Percentiles rank a stretch among this genome's conserved stretches.
Conservation (phyloP, 495 filamentous ascomycete species). For the Penicillium angulare region DNA sequence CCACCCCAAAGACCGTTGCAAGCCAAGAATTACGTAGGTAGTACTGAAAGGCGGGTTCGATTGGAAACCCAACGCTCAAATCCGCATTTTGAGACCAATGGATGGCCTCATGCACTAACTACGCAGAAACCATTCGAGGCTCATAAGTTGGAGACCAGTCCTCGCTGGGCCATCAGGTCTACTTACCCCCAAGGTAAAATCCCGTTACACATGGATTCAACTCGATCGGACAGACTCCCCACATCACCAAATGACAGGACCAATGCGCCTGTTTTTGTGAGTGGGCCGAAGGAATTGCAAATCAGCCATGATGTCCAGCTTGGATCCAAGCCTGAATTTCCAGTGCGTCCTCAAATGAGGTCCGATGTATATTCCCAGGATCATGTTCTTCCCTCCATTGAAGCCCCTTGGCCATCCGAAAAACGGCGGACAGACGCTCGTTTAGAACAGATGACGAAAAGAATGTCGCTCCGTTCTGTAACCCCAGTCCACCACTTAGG, state of each 20-base stretch:
- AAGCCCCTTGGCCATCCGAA: conserved; percentile 28
- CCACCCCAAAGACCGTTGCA: conserved; percentile 7
- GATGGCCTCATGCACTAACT: conserved; percentile 25
- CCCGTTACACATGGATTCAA: conserved; percentile 17
- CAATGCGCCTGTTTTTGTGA: conserved; percentile 39
- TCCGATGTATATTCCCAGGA: conserved; percentile 27
- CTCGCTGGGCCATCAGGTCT: conserved; percentile 17
- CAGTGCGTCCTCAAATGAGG: conserved; percentile 13
- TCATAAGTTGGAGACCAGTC: conserved; percentile 17
- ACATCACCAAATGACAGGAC: conserved; percentile 15
- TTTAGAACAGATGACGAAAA: conserved; percentile 31
- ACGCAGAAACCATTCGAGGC: conserved; percentile 25
- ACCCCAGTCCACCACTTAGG: conserved; percentile 29
- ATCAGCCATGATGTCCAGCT: conserved; percentile 13
- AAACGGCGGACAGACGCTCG: conserved; percentile 26
- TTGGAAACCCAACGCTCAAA: conserved; percentile 10
- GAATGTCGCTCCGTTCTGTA: conserved; percentile 39
- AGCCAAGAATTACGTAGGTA: conserved; percentile 12
- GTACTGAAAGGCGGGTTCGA: conserved; percentile 9
- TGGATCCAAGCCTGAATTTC: conserved; percentile 15
- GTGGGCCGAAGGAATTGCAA: conserved; percentile 28
- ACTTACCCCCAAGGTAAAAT: conserved; percentile 12
- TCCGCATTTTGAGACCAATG: conserved; percentile 7
- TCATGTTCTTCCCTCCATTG: conserved; percentile 41
- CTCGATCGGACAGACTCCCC: conserved; percentile 17